Conservation (phyloP, 1,284 basidiomycete species). For the Ceratobasidium sp. region DNA sequence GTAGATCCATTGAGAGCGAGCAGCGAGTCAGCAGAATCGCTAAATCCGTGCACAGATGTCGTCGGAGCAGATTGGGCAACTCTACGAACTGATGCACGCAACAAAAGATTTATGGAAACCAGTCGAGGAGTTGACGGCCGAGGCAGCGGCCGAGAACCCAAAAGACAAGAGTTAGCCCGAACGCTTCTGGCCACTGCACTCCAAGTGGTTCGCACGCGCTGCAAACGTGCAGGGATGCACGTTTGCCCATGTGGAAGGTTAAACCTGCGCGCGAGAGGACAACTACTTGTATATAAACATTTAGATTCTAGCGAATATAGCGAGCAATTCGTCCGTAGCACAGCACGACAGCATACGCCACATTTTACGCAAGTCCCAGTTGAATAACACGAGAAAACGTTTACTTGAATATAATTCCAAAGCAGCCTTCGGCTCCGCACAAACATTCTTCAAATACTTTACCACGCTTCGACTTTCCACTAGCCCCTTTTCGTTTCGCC, state of each 20-base stretch:
- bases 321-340: background rate
- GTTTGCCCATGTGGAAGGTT: too few relatives aligned
- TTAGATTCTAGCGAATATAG: too few relatives aligned
- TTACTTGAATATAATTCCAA: slow-evolving; percentile 32
- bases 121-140: slow-evolving; percentile 50
- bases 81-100: slow-evolving; percentile 93
- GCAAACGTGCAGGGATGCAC: too few relatives aligned
- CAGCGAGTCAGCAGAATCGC: background rate
- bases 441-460: slow-evolving; percentile 43
- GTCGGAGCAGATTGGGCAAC: slow-evolving; percentile 89
- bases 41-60: slow-evolving; percentile 72
- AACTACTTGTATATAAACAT: too few relatives aligned
- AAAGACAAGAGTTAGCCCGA: background rate
- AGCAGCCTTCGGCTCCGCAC: slow-evolving; percentile 28
- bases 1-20: background rate
- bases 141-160: slow-evolving; percentile 12
- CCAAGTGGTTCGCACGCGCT: too few relatives aligned
- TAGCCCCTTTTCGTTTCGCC: background rate
- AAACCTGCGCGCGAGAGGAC: too few relatives aligned
- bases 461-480: slow-evolving; percentile 8
- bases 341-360: background rate
- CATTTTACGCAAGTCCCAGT: background rate
- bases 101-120: slow-evolving; percentile 88
- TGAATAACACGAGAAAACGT: background rate
- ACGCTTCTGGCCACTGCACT: too few relatives aligned